Percentiles rank a stretch among this genome's conserved stretches.
Conservation (phyloP, 2,329 filamentous ascomycete genomes). For the Ascochyta koolunga region DNA sequence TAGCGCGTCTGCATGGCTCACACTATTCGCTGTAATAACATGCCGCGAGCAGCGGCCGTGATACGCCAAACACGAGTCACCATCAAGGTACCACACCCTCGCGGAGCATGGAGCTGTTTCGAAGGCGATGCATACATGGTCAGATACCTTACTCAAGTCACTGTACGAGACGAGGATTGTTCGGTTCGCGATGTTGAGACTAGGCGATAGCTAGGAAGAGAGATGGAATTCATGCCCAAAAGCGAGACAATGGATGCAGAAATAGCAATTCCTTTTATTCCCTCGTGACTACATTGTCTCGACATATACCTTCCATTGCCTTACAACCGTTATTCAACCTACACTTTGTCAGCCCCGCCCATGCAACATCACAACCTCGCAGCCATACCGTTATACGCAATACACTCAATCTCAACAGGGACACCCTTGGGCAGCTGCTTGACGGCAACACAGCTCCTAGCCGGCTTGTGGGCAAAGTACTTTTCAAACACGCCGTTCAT, state of each 20-base stretch:
- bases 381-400: conserved; percentile 62
- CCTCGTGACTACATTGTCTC: neutral
- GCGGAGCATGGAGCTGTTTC: too few relatives aligned
- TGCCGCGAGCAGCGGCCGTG: too few relatives aligned
- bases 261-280: neutral
- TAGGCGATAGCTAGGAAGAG: too few relatives aligned
- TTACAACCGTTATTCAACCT: conserved; percentile 11
- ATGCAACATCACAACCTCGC: conserved; percentile 26
- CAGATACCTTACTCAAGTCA: too few relatives aligned
- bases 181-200: too few relatives aligned
- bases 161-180: too few relatives aligned
- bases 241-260: too few relatives aligned
- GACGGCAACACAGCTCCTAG: conserved; percentile 88
- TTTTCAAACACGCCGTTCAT: conserved; percentile 88
- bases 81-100: too few relatives aligned
- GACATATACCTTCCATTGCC: neutral
- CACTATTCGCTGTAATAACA: too few relatives aligned
- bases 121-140: too few relatives aligned
- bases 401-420: conserved; percentile 88
- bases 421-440: conserved; percentile 87
- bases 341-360: conserved; percentile 5
- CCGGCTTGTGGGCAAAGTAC: conserved; percentile 81
- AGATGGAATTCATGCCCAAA: too few relatives aligned
- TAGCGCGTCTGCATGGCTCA: neutral
- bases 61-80: too few relatives aligned